Base-by-base conservation (phyloP, 352 stramenopile genomes). In the Pythium periplocum region DNA sequence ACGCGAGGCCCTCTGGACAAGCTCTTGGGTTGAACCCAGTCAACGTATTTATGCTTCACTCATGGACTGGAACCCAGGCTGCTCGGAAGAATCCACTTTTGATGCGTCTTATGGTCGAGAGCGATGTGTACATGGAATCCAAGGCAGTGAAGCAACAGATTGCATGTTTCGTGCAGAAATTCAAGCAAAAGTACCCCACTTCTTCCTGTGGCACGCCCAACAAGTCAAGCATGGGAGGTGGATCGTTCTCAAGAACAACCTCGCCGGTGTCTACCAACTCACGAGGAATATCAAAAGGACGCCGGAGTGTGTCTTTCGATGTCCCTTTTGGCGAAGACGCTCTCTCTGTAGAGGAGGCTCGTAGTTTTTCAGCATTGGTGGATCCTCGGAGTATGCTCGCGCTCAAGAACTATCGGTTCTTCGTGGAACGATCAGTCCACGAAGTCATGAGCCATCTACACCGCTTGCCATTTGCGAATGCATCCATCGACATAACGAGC, bases 351-450 rank as follows among this genome's bases (percentile, higher is more conserved):
- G 46, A 6, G 39, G 45, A 3, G 3, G 37, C 5, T 59, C 57
- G 2, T 48, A 58, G 11, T 49, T 64, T 3, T 55, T 12, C 53
- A 4, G 47, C 53, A 8, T 48, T 80, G 39, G 72, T 81, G 36
- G 72, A 88, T 39, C 65, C 71, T 4, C 70, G 75, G 6, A 80
- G 73, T 57, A 34, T 87, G 34, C 45, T 81, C 8, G 81, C 81
- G 1, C 48, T 91, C 1, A 86, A 86, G 57, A 84, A 76, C 49
- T 91, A 87, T 54, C 75, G 81, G 0, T 86, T 87, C 45, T 91
- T 87, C 48, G 39, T 91, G 26, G 81, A 91, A 57, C 68, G 76
- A 33, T 71, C 75, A 6, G 61, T 91, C 12, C 64, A 66, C 17
- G 58, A 75, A 1, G 69, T 85, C 17, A 73, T 88, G 62, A 54